phyloP scores from a whole-genome alignment of 345 rosid species.

The Erucastrum elatum region DNA sequence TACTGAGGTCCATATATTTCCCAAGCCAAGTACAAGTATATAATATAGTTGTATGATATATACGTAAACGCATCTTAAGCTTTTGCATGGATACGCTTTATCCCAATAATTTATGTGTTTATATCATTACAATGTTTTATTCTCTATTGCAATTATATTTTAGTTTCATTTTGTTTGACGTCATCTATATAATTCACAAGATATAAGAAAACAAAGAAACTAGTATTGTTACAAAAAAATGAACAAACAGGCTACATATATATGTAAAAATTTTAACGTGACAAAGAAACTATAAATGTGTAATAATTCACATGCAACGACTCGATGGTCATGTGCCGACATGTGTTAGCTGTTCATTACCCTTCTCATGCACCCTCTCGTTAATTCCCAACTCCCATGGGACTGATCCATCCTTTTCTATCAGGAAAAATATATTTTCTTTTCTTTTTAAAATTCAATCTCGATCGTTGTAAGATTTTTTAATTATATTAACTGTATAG shows the following conservation, averaged over 20 bases:
- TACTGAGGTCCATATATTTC: background rate
- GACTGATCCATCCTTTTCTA: constrained; percentile 27
- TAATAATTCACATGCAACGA: constrained; percentile 36
- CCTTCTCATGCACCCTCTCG: constrained; percentile 32
- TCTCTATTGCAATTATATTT: background rate
- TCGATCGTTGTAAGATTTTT: constrained; percentile 21
- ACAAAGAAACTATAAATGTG: background rate
- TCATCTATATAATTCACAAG: background rate
- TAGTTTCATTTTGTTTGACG: background rate
- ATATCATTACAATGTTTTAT: background rate
- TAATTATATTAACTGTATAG: background rate
- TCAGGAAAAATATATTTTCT: background rate
- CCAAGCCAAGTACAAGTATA: background rate
- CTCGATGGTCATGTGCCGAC: constrained; percentile 39
- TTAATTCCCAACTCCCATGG: constrained; percentile 21
- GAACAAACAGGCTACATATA: background rate
- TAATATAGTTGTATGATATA: background rate
- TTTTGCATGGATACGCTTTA: background rate
- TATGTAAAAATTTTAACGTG: background rate
- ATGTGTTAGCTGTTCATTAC: constrained; percentile 33
- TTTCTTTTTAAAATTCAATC: background rate
- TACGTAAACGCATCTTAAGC: background rate
- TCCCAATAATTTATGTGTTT: background rate
- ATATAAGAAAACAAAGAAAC: background rate
- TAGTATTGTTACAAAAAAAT: background rate